Base-by-base conservation (phyloP, 352 stramenopile genomes). In the Blastocystis sp. region DNA sequence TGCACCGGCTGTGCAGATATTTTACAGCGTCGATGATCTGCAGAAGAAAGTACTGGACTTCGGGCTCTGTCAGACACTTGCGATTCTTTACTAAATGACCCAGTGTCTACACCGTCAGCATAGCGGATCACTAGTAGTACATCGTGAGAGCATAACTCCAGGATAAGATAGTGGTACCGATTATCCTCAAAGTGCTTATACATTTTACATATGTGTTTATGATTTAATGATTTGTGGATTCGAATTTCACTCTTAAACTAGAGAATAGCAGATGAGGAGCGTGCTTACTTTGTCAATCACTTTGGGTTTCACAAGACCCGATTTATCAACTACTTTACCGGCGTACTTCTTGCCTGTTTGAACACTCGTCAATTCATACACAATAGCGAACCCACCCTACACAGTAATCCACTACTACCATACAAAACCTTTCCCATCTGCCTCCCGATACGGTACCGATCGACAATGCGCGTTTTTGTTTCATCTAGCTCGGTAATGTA, bases 171-270 rank as follows among this genome's bases (percentile, higher is more conserved):
- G 34, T 97, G 79, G 91, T 96, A 92, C 77, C 93, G 92, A 89
- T 95, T 93, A 91, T 95, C 93, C 80, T 97, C 94, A 84, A 95
- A 92, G 90, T 96, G 96, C 91, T 98, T 96, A 90, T 97, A 98
- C 0, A 98, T 94, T 92, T 98, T 98, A 91, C 96, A 95, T 89
- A 97, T 97, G 91, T 97, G 96, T 8, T 94, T 94, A 90, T 97
- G 94, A 87, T 96, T 92, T 66, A 97, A 87, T 6, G 92, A 94
- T 92, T 89, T 34, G 29, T 92, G 87, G 39, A 92, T 91, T 5
- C 64, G 37, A 56, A 92, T 91, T 50, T 92, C 87, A 34, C 45
- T 90, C 29, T 88, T 77, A 20, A 91, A 90, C 55, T 90, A 76
- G 2, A 18, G 2, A 79, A 68, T 29, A 88, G 20, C 6, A 8